Base-by-base conservation (phyloP, 2,329 filamentous ascomycete genomes). In the Zymoseptoria tritici region DNA sequence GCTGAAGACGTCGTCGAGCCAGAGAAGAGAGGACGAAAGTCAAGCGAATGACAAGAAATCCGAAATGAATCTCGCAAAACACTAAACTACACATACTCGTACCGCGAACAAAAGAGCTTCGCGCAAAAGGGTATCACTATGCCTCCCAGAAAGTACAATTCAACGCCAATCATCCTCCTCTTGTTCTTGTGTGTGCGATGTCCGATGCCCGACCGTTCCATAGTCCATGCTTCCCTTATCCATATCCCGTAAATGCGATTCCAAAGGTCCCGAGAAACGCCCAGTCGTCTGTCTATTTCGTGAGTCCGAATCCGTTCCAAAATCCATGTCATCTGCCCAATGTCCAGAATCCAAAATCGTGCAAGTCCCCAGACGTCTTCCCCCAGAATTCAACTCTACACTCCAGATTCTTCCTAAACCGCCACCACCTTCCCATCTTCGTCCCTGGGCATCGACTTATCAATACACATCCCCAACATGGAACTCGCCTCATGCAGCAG, bases 401-500 rank as follows among this genome's bases (percentile, higher is more conserved):
- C 22, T 29, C 13, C 52, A n/a, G 56, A 49, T 21, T 7, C 52
- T 61, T 57, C n/a, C 22, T 54, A 31, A 1, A 13, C 52, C 19
- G 24, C 13, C 36, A 9, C 13, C 42, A 16, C 21, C 21, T 59
- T 58, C 56, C 60, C 51, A 29, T 68, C 61, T 24, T 57, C 59
- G 55, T 64, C 62, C 49, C 67, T 66, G 9, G 71, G 70, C 50
- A 72, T 57, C 59, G 86, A 72, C 75, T 84, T 81, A 62, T 84
- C 80, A 64, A 96, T 89, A 73, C 92, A 96, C 72, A 91, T 94
- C 58, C 81, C 85, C 70, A 97, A 74, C 62, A 96, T 77, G 21
- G 84, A 87, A 31, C 89, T 88, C 42, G 91, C 93, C 75, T 97
- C 94, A 59, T 94, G 87, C 63, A 97, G 78, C 57, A 97, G 77